These are phyloP conservation scores for Cystofilobasidium bisporidii DNA, from an alignment of 768 basidiomycete genomes.

Conservation along the genomic window DNA sequence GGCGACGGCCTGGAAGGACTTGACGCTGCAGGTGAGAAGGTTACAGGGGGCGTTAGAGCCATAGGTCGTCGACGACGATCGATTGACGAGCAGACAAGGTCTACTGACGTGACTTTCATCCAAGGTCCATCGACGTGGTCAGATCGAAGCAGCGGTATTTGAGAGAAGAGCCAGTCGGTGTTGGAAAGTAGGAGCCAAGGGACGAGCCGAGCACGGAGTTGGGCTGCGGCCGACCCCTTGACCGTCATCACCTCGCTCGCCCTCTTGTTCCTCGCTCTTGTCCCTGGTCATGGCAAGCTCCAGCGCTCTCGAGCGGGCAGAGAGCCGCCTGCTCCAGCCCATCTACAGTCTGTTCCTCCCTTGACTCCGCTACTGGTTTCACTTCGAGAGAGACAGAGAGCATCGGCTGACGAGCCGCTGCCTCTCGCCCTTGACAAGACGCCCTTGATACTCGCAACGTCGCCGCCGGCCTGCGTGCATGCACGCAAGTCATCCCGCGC, in stretches of 20 bases:
- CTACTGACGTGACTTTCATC: conserved; percentile 23
- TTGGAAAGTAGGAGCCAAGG: neutral
- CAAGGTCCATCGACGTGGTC: too few species aligned
- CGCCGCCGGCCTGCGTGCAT: neutral
- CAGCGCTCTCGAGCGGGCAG: neutral
- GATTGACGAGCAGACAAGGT: neutral
- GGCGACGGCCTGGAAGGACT: conserved; percentile 78
- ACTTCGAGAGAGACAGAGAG: too few species aligned
- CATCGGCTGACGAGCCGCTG: neutral
- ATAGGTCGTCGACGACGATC: neutral
- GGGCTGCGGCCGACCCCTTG: too few species aligned
- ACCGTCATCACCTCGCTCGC: neutral
- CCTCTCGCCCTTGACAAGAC: neutral
- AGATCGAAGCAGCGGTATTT: too few species aligned
- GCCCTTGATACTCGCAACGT: neutral
- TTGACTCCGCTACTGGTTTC: too few species aligned
- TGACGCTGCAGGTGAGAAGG: conserved; percentile 45
- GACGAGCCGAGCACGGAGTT: neutral
- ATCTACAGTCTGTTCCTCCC: neutral
- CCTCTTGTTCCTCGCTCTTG: neutral
- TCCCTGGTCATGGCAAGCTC: neutral
- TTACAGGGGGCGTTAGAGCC: neutral
- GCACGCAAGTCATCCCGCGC: neutral
- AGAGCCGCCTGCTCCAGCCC: neutral
- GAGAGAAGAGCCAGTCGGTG: too few species aligned